A percentile compares a stretch with the other conserved stretches of the same genome.
Conservation (phyloP, 2,329 filamentous ascomycete species). For the Orbilia blumenaviensis region DNA sequence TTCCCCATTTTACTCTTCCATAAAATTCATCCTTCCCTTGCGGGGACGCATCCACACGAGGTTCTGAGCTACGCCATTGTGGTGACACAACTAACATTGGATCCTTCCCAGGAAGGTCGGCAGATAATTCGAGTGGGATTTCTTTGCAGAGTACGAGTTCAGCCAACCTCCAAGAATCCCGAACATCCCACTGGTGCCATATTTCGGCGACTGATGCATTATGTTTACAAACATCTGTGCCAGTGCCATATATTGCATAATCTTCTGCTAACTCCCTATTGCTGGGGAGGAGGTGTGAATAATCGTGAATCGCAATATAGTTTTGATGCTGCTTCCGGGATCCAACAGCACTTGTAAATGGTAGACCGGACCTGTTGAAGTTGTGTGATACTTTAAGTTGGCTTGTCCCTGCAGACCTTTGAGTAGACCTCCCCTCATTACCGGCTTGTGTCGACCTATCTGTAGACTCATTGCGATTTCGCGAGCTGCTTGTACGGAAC, state of each 20-base stretch:
- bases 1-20: conserved; percentile 74
- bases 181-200: conserved; percentile 75
- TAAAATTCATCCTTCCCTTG: conserved; percentile 61
- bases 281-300: conserved; percentile 77
- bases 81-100: conserved; percentile 74
- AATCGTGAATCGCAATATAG: conserved; percentile 73
- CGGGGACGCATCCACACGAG: neutral
- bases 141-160: conserved; percentile 79
- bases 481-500: conserved; percentile 7
- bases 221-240: conserved; percentile 80
- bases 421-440: conserved; percentile 29
- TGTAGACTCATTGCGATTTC: conserved; percentile 40
- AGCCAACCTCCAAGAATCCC: conserved; percentile 84
- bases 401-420: conserved; percentile 36
- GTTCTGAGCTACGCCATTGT: conserved; percentile 32
- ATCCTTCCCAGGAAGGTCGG: conserved; percentile 61
- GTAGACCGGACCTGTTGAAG: conserved; percentile 20
- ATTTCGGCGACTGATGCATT: conserved; percentile 81
- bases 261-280: conserved; percentile 78
- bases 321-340: conserved; percentile 38
- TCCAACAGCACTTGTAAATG: conserved; percentile 18
- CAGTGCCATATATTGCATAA: conserved; percentile 85
- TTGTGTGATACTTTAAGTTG: conserved; percentile 42
- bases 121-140: conserved; percentile 72
- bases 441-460: conserved; percentile 38